Conservation (phyloP, 2,329 filamentous ascomycete genomes). For the Botrytis medusae region DNA sequence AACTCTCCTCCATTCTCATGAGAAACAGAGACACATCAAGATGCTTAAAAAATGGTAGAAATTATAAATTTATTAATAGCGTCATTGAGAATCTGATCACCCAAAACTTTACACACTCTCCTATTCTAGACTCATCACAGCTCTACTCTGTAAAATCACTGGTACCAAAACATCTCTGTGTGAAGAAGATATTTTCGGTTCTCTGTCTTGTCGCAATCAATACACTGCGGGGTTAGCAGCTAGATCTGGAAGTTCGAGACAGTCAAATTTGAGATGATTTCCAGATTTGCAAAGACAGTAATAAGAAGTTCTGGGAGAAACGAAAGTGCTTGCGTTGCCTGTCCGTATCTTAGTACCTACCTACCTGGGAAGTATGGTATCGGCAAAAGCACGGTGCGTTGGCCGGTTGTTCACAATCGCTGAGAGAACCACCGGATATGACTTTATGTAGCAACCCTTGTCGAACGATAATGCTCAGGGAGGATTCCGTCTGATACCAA, state of each 20-base stretch:
- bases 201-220: slow-evolving; percentile 3
- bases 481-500: neutral
- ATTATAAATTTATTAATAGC: neutral
- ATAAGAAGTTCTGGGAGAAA: neutral
- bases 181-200: neutral
- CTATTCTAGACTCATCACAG: neutral
- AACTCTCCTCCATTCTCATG: neutral
- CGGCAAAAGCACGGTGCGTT: slow-evolving; percentile 7
- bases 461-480: neutral
- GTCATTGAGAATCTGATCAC: neutral
- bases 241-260: slow-evolving; percentile 14
- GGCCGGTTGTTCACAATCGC: neutral
- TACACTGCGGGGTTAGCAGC: neutral
- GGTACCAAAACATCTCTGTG: neutral
- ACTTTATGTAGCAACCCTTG: neutral
- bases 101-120: neutral
- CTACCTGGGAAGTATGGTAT: neutral
- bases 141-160: neutral
- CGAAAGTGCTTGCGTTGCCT: neutral
- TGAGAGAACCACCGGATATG: neutral
- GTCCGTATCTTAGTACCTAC: neutral
- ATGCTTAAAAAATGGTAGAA: neutral
- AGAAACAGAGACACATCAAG: neutral
- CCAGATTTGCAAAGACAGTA: neutral
- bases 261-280: slow-evolving; percentile 7